These are phyloP conservation scores for Plasmodium berghei DNA, from an alignment of 169 alveolate species.

Conservation along the genomic window DNA sequence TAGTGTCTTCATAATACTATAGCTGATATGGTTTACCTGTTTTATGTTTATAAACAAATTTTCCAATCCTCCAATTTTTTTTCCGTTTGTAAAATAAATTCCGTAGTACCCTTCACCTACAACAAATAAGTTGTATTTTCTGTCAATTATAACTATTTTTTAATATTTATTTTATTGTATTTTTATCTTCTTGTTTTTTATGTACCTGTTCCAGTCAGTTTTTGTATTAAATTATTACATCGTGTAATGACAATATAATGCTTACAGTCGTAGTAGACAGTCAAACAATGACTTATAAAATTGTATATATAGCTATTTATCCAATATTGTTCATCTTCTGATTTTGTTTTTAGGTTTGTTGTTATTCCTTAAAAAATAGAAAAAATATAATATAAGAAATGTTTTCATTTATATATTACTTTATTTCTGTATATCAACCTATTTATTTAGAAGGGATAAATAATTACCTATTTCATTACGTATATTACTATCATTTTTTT, in stretches of 20 bases:
- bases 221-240: slow-evolving; percentile 48
- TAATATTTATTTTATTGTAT: neutral
- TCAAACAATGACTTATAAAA: slow-evolving; percentile 61
- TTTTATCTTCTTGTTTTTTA: neutral
- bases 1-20: slow-evolving; percentile 53
- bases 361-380: slow-evolving; percentile 36
- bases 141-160: neutral
- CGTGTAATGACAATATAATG: slow-evolving; percentile 59
- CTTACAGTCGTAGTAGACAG: slow-evolving; percentile 56
- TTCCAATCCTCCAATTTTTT: slow-evolving; percentile 67
- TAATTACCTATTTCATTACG: slow-evolving; percentile 65
- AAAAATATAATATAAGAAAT: neutral
- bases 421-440: neutral
- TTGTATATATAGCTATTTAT: slow-evolving; percentile 59
- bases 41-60: slow-evolving; percentile 61
- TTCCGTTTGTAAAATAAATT: slow-evolving; percentile 60
- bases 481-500: slow-evolving; percentile 59
- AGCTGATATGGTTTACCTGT: slow-evolving; percentile 67
- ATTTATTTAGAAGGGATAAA: neutral
- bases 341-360: slow-evolving; percentile 24
- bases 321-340: slow-evolving; percentile 67
- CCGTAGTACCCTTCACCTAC: slow-evolving; percentile 65
- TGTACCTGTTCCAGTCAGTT: slow-evolving; percentile 66
- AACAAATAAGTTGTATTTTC: neutral
- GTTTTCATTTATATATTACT: too few species aligned